Conservation (phyloP, 164 flowering plant species). For the Piper longum region DNA sequence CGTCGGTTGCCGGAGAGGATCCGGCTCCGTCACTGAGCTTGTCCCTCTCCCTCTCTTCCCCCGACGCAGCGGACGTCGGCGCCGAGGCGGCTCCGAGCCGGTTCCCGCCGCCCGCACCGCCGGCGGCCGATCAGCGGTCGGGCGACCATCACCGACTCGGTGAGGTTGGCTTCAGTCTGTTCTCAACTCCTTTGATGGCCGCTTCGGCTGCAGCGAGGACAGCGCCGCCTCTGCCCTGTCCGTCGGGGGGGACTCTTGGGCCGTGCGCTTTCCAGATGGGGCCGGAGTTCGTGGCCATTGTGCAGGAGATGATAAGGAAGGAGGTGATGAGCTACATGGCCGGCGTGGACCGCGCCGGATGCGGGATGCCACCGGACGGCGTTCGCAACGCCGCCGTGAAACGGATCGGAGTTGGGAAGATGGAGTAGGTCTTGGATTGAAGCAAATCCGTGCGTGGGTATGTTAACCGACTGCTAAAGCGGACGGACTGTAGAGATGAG, state of each 20-base stretch:
- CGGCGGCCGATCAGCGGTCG: neutral
- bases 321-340: conserved; percentile 82
- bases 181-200: neutral
- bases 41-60: conserved; percentile 46
- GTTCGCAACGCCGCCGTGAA: conserved; percentile 51
- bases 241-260: neutral
- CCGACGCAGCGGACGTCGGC: neutral
- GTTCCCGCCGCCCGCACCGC: neutral
- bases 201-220: neutral
- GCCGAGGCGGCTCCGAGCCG: neutral
- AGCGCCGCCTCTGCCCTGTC: neutral
- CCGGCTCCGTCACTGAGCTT: conserved; percentile 42
- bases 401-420: conserved; percentile 37
- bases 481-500: neutral
- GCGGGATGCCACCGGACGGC: conserved; percentile 18
- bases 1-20: conserved; percentile 3
- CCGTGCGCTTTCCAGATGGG: conserved; percentile 15
- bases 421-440: neutral
- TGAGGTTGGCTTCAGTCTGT: too few relatives aligned
- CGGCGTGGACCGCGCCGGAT: conserved; percentile 30
- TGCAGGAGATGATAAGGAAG: conserved; percentile 82
- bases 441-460: neutral
- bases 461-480: too few relatives aligned
- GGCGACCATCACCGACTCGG: neutral
- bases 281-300: conserved; percentile 50